Percentiles rank a stretch among this genome's conserved stretches.
Evolutionary conservation across 768 basidiomycete species (phyloP).

Genomic region (Coprinopsis cinerea): DNA sequence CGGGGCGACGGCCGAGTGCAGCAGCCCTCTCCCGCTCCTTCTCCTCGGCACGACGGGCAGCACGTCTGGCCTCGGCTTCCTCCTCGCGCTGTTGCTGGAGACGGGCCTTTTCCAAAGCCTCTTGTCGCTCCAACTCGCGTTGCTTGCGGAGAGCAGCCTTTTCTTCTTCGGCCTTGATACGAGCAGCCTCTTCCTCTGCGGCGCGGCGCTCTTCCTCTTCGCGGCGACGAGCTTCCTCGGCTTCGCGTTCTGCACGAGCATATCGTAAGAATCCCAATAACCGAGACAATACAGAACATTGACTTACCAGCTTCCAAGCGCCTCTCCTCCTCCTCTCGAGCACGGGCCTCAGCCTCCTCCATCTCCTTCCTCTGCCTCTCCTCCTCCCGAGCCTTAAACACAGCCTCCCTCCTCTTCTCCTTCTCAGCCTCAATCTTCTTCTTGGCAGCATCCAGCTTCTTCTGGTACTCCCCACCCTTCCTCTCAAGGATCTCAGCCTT

Average conservation of each 20-base stretch:
- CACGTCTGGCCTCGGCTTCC: slow-evolving; percentile 52
- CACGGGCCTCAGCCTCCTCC: slow-evolving; percentile 48
- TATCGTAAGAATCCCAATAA: neutral
- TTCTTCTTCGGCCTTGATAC: slow-evolving; percentile 54
- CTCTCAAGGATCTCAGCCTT: slow-evolving; percentile 49
- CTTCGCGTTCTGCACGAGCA: slow-evolving; percentile 38
- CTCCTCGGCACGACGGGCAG: slow-evolving; percentile 38
- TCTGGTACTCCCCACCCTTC: slow-evolving; percentile 60
- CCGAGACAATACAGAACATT: neutral
- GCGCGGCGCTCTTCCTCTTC: slow-evolving; percentile 36
- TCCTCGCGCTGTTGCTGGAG: slow-evolving; percentile 60
- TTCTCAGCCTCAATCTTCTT: slow-evolving; percentile 83
- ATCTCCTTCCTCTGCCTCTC: slow-evolving; percentile 50
- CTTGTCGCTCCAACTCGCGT: slow-evolving; percentile 46
- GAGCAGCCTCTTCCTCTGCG: slow-evolving; percentile 52
- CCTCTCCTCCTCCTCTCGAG: slow-evolving; percentile 45
- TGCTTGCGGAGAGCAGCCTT: slow-evolving; percentile 42
- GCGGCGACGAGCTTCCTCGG: slow-evolving; percentile 23
- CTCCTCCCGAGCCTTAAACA: slow-evolving; percentile 57
- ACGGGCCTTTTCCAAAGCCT: slow-evolving; percentile 48
- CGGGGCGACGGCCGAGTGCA: slow-evolving; percentile 21
- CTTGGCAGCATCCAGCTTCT: slow-evolving; percentile 48
- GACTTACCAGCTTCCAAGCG: slow-evolving; percentile 47
- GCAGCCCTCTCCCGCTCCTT: slow-evolving; percentile 19
- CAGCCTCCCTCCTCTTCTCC: slow-evolving; percentile 52